A percentile compares a stretch with the other conserved stretches of the same genome.
These are phyloP conservation scores for Geranium rotundifolium DNA, from an alignment of 345 rosid genomes.

Conservation along the genomic window DNA sequence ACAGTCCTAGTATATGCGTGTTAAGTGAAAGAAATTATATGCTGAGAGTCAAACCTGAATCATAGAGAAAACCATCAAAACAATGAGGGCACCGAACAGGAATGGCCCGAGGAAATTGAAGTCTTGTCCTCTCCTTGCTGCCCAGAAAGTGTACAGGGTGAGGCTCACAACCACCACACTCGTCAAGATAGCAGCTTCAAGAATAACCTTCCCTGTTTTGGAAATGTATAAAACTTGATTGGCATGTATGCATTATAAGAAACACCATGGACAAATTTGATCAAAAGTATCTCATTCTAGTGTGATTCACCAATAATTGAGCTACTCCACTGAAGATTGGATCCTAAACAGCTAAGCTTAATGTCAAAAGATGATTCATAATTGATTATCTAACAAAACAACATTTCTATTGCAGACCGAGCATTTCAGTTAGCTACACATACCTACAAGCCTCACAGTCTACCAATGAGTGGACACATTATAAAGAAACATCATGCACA, in stretches of 20 bases:
- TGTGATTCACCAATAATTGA: not conserved
- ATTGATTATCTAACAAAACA: not conserved
- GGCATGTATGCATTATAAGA: no score
- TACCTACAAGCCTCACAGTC: no score
- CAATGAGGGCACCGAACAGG: conserved; percentile 62
- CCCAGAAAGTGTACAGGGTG: conserved; percentile 92
- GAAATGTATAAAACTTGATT: not conserved
- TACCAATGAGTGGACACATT: no score
- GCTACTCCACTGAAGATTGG: not conserved
- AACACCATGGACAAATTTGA: no score
- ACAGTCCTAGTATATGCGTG: no score
- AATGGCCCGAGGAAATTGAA: conserved; percentile 88
- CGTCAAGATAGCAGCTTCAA: conserved; percentile 71
- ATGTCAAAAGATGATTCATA: not conserved
- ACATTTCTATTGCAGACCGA: no score
- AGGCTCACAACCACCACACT: conserved; percentile 63
- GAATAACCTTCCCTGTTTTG: conserved; percentile 59
- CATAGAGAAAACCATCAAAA: conserved; percentile 52
- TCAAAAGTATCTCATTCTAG: no score
- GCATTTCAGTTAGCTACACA: no score
- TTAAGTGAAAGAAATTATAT: not conserved
- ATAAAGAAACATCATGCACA: no score
- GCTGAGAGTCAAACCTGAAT: conserved; percentile 45
- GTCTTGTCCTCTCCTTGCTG: conserved; percentile 76
- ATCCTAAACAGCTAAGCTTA: not conserved